Evolutionary conservation across 202 grass and related monocot genomes (phyloP).

Genomic region (Saccharum hybrid): DNA sequence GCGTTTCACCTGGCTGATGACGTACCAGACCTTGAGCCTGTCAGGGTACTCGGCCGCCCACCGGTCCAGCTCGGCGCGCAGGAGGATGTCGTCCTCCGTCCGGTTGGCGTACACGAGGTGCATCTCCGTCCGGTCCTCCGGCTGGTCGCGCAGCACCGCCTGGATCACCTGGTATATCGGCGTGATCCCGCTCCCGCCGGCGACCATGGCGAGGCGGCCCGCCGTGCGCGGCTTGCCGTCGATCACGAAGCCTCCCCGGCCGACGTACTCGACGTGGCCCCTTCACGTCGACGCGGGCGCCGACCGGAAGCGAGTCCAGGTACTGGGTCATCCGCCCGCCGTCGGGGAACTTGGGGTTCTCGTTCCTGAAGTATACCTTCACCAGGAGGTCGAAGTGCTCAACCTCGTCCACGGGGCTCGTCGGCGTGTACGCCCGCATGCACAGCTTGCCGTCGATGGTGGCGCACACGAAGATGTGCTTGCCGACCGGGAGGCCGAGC

Average conservation of each 20-base stretch:
- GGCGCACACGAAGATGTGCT: slow-evolving; percentile 64
- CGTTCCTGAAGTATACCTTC: slow-evolving; percentile 72
- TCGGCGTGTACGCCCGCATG: slow-evolving; percentile 89
- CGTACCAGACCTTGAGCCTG: slow-evolving; percentile 87
- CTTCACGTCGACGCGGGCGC: slow-evolving; percentile 51
- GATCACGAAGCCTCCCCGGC: slow-evolving; percentile 57
- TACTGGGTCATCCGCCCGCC: slow-evolving; percentile 75
- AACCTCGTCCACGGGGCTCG: slow-evolving; percentile 52
- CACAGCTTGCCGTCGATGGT: slow-evolving; percentile 59
- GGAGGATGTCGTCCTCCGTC: slow-evolving; percentile 81
- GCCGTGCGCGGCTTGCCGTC: slow-evolving; percentile 43
- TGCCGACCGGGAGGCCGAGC: slow-evolving; percentile 71
- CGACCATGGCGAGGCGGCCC: slow-evolving; percentile 70
- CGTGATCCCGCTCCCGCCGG: slow-evolving; percentile 87
- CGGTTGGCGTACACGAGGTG: slow-evolving; percentile 81
- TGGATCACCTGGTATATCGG: slow-evolving; percentile 91
- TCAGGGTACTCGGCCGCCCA: slow-evolving; percentile 53
- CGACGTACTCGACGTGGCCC: slow-evolving; percentile 68
- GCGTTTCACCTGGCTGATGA: slow-evolving; percentile 47
- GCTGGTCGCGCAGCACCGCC: slow-evolving; percentile 70
- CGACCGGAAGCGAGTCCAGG: slow-evolving; percentile 63
- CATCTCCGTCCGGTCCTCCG: slow-evolving; percentile 76
- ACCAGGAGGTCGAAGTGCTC: slow-evolving; percentile 83
- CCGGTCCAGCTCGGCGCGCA: slow-evolving; percentile 67
- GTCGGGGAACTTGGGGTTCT: slow-evolving; percentile 55